Percentiles rank a stretch among this genome's conserved stretches.
Evolutionary conservation across 768 basidiomycete genomes (phyloP).

Genomic region (Tulasnella sp.): DNA sequence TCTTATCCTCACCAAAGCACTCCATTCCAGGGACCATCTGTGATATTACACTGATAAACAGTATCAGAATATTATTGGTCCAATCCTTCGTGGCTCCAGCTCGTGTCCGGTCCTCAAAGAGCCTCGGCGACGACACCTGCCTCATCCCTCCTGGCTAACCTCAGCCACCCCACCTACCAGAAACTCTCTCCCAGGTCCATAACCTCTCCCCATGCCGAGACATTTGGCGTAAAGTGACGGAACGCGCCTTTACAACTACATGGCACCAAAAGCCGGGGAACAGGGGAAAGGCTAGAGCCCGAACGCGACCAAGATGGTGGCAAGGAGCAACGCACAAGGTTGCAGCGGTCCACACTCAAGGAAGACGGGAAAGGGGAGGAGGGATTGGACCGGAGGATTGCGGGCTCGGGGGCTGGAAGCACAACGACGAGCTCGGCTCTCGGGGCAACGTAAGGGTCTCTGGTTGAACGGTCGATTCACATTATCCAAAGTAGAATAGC

Average conservation of each 20-base stretch:
- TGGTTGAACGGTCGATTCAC: no score
- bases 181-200: neutral
- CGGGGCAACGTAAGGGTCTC: no score
- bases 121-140: neutral
- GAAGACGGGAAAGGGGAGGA: neutral
- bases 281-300: neutral
- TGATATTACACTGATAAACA: neutral
- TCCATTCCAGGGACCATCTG: neutral
- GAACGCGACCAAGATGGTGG: no score
- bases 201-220: neutral
- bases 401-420: neutral
- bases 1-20: neutral
- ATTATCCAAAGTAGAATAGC: no score
- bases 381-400: neutral
- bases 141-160: neutral
- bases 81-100: neutral
- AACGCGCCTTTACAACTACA: neutral
- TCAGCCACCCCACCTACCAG: neutral
- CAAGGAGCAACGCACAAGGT: neutral
- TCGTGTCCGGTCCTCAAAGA: neutral
- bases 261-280: neutral
- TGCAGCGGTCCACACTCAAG: neutral
- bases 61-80: neutral
- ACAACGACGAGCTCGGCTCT: no score
- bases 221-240: neutral